A percentile compares a stretch with the other conserved stretches of the same genome.
Evolutionary conservation across 345 rosid species (phyloP).

Genomic region (Camelina laxa): DNA sequence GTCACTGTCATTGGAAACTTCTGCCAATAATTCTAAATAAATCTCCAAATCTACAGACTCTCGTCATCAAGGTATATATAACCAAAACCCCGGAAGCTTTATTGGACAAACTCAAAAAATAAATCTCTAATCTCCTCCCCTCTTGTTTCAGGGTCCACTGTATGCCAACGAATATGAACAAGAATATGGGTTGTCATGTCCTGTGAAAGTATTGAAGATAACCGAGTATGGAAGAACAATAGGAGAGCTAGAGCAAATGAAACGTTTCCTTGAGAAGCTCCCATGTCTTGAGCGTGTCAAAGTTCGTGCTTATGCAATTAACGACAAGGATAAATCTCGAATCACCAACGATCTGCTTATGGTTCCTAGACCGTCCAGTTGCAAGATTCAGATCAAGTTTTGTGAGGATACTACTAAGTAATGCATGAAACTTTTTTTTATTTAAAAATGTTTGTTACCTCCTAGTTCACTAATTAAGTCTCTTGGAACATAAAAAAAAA

Average conservation of each 20-base stretch:
- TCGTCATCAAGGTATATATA: constrained; percentile 7
- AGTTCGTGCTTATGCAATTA: neutral
- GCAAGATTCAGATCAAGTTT: neutral
- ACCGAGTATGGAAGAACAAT: neutral
- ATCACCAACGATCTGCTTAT: neutral
- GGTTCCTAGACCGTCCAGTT: neutral
- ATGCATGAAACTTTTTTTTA: too few species aligned
- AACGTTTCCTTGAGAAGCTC: neutral
- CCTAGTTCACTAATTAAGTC: neutral
- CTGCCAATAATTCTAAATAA: neutral
- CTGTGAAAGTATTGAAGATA: constrained; percentile 13
- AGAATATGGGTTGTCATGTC: constrained; percentile 4
- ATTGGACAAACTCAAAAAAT: neutral
- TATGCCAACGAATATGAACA: neutral
- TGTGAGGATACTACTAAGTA: too few species aligned
- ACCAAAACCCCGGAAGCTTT: neutral
- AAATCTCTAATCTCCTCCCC: neutral
- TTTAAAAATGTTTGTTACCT: too few species aligned
- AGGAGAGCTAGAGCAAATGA: neutral
- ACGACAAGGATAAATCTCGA: neutral
- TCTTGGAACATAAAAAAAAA: too few species aligned
- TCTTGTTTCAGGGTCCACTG: constrained; percentile 3
- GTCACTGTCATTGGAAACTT: neutral
- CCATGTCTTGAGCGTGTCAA: constrained; percentile 23
- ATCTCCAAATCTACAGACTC: neutral